These are phyloP conservation scores for Lachancea meyersii DNA, from an alignment of 805 yeast genomes.

Conservation along the genomic window DNA sequence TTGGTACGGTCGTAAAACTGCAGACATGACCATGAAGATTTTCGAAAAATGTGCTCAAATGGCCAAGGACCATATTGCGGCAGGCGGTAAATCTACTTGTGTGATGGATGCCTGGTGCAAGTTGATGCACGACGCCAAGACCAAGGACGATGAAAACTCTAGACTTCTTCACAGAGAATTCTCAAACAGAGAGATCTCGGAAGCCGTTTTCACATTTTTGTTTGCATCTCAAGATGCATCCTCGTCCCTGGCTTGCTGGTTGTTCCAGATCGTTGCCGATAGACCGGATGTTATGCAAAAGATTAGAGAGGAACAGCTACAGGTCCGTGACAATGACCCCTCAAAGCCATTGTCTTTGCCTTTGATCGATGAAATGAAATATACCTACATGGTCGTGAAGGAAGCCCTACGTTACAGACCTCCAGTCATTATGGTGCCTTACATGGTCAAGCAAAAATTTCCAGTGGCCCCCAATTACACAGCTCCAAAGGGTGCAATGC, in stretches of 20 bases:
- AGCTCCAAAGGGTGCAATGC: slow-evolving; percentile 96
- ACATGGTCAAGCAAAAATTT: slow-evolving; percentile 80
- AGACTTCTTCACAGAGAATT: slow-evolving; percentile 71
- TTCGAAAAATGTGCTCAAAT: slow-evolving; percentile 82
- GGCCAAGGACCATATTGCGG: slow-evolving; percentile 74
- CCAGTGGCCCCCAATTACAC: slow-evolving; percentile 79
- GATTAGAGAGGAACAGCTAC: slow-evolving; percentile 86
- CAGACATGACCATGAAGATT: slow-evolving; percentile 89
- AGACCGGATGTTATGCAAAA: slow-evolving; percentile 85
- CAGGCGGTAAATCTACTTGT: slow-evolving; percentile 75
- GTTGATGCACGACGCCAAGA: slow-evolving; percentile 68
- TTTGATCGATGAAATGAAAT: slow-evolving; percentile 77
- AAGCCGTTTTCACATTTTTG: slow-evolving; percentile 91
- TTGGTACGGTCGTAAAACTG: slow-evolving; percentile 93
- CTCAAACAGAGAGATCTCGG: slow-evolving; percentile 86
- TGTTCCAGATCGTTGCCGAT: slow-evolving; percentile 93
- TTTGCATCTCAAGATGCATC: slow-evolving; percentile 99
- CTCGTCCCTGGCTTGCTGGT: slow-evolving; percentile 95
- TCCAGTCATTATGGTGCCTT: slow-evolving; percentile 97
- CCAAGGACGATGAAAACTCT: slow-evolving; percentile 43
- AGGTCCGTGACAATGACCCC: slow-evolving; percentile 75
- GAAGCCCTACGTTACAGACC: slow-evolving; percentile 94
- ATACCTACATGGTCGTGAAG: slow-evolving; percentile 84
- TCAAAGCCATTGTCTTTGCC: slow-evolving; percentile 54
- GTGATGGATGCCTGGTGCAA: slow-evolving; percentile 94